Base-by-base conservation (phyloP, 169 alveolate genomes). In the Plasmodium inui region DNA sequence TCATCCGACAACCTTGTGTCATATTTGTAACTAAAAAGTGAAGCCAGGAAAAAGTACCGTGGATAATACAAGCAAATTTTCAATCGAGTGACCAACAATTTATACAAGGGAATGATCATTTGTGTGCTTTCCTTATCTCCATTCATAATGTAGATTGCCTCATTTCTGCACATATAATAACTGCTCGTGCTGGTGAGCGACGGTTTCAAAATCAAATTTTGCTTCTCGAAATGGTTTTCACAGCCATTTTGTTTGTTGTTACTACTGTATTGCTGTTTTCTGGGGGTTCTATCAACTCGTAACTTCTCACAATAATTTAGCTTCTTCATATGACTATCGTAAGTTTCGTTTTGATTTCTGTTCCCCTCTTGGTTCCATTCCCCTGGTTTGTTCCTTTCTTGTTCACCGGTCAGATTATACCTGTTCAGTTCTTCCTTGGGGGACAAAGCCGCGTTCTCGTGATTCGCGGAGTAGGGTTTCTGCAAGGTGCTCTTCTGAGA, bases 31-130 rank as follows among this genome's bases (percentile, higher is more conserved):
- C 30, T 91, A 91, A 82, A 82, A 32, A 91, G 78, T 10, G 71
- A 91, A 22, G 95, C 82, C 73, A 91, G 19, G 81, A 91, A 91
- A 81, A 91, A 91, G 74, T 81, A 91, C 22, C 32, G 34, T 2
- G 95, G 95, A 44, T 91, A 81, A 34, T 91, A 91, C 67, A 91
- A 81, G 44, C 95, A 91, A 30, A 91, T 82, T 46, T 91, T 91
- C 76, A 91, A 91, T 70, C 95, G 28, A 28, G 88, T 82, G 37
- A 82, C 84, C 76, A 91, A 91, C 57, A 91, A 91, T 91, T 91
- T 91, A 82, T 76, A 91, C 53, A 91, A 19, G 2, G 95, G 92
- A 19, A 82, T 82, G 39, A 91, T 81, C 57, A 91, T 81, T 26
- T 91, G 83, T 17, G 84, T 34, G 55, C 74, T 50, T 71, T 82